These are phyloP conservation scores for Nakazawaea populi DNA, from an alignment of 805 yeast species.

Conservation along the genomic window DNA sequence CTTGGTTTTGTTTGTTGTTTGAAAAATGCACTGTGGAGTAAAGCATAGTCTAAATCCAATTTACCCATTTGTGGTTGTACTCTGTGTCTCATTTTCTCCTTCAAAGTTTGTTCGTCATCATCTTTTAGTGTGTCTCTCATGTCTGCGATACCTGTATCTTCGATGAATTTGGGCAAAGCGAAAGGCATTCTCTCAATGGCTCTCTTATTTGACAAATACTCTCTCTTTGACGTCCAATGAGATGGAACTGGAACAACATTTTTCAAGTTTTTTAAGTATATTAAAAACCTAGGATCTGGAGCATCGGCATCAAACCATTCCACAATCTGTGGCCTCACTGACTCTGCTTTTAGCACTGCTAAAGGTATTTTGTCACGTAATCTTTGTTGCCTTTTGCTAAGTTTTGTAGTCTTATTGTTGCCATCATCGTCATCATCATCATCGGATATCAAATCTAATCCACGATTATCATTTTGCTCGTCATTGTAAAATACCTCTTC, in stretches of 20 bases:
- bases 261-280: constrained; percentile 56
- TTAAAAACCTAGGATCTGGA: constrained; percentile 62
- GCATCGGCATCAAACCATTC: constrained; percentile 91
- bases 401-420: constrained; percentile 11
- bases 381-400: constrained; percentile 47
- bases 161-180: constrained; percentile 70
- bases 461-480: constrained; percentile 13
- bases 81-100: constrained; percentile 71
- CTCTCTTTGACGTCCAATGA: constrained; percentile 81
- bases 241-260: constrained; percentile 73
- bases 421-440: constrained; percentile 16
- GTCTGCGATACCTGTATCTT: constrained; percentile 78
- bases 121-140: constrained; percentile 63
- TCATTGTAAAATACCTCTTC: constrained; percentile 18
- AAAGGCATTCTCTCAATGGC: constrained; percentile 68
- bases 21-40: constrained; percentile 81
- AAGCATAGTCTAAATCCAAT: constrained; percentile 80
- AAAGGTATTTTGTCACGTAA: constrained; percentile 55
- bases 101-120: constrained; percentile 54
- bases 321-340: constrained; percentile 62
- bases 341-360: constrained; percentile 56
- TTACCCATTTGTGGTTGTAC: constrained; percentile 88
- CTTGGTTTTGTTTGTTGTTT: constrained; percentile 72
- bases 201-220: constrained; percentile 60
- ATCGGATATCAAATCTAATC: constrained; percentile 5